Evolutionary conservation across 306 rosid species (phyloP).

Genomic region (Lathyrus sativus): DNA sequence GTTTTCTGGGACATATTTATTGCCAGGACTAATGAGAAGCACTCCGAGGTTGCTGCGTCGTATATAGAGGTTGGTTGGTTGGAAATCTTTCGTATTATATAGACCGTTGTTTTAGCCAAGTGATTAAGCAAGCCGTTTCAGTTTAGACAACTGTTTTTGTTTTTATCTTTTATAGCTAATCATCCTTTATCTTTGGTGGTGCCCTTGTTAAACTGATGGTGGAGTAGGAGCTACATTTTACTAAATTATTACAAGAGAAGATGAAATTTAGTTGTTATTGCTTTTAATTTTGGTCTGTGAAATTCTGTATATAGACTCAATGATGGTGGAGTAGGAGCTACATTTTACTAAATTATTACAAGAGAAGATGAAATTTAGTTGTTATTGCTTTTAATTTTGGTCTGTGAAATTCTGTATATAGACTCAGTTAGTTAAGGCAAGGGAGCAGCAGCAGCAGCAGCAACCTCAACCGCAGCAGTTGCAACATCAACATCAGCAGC

Average conservation of each 20-base stretch:
- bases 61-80: constrained; percentile 84
- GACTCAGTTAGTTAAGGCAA: constrained; percentile 90
- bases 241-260: neutral
- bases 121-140: constrained; percentile 9
- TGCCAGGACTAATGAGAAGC: constrained; percentile 99
- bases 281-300: constrained; percentile 42
- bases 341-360: neutral
- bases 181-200: neutral
- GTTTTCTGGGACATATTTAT: constrained; percentile 99
- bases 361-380: constrained; percentile 14
- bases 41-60: constrained; percentile 97
- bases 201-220: constrained; percentile 24
- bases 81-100: neutral
- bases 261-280: constrained; percentile 9
- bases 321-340: constrained; percentile 21
- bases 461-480: constrained; percentile 55
- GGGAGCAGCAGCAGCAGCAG: constrained; percentile 64
- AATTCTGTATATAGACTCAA: constrained; percentile 68
- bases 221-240: constrained; percentile 17
- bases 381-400: constrained; percentile 38
- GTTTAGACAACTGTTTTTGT: constrained; percentile 25
- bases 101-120: constrained; percentile 19
- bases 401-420: constrained; percentile 43
- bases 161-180: constrained; percentile 7
- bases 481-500: constrained; percentile 70